These are phyloP conservation scores for Candida rishiriensis DNA, from an alignment of 805 yeast species.

Conservation along the genomic window DNA sequence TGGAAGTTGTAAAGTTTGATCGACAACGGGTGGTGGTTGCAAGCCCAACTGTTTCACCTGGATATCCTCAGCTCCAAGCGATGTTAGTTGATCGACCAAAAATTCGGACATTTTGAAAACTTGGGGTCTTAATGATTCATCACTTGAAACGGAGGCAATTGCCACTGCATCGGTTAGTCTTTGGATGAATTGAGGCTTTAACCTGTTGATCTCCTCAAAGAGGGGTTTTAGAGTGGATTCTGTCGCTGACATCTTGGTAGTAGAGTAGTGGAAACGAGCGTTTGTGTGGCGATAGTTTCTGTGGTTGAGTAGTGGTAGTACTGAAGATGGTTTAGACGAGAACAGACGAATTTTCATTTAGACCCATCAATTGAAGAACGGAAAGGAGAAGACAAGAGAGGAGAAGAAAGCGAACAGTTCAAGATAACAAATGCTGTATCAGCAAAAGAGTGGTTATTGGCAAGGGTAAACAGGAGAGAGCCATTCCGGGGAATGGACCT, in stretches of 20 bases:
- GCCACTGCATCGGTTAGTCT: slow-evolving; percentile 82
- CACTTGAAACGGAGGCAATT: slow-evolving; percentile 92
- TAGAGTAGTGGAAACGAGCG: background rate
- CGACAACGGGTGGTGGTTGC: slow-evolving; percentile 87
- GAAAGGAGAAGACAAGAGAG: no score
- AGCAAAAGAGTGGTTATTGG: no score
- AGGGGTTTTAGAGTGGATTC: slow-evolving; percentile 29
- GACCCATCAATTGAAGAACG: no score
- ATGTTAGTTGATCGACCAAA: slow-evolving; percentile 60
- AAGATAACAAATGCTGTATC: no score
- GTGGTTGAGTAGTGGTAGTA: no score
- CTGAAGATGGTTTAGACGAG: no score
- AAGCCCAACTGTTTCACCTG: slow-evolving; percentile 77
- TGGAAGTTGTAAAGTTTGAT: slow-evolving; percentile 69
- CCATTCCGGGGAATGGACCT: no score
- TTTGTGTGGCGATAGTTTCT: background rate
- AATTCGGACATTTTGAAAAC: slow-evolving; percentile 89
- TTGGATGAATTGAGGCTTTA: slow-evolving; percentile 68
- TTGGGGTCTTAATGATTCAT: slow-evolving; percentile 80
- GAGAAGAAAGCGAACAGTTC: no score
- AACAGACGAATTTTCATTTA: no score
- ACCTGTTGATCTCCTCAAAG: slow-evolving; percentile 63
- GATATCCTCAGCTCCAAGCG: slow-evolving; percentile 77
- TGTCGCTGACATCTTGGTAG: slow-evolving; percentile 20
- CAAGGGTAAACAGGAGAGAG: no score